Evolutionary conservation across 1,284 basidiomycete species (phyloP).

Genomic region (Rhodofomes roseus): DNA sequence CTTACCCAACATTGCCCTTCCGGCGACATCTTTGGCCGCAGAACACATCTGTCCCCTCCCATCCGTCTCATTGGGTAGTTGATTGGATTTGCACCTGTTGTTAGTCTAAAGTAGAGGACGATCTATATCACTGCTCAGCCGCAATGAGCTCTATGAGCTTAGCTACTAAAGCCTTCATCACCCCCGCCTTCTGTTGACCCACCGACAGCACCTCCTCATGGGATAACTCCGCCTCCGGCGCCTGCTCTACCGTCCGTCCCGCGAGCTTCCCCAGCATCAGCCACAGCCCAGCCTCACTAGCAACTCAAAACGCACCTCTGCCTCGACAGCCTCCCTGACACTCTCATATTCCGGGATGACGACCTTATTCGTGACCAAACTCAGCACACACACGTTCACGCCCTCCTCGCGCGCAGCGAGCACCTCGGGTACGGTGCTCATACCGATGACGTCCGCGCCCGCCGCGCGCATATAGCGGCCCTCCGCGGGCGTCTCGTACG

Average conservation of each 20-base stretch:
- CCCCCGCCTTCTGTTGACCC: conserved; percentile 66
- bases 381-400: conserved; percentile 71
- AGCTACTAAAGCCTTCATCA: conserved; percentile 67
- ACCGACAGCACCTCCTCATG: conserved; percentile 78
- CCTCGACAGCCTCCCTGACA: conserved; percentile 68
- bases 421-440: conserved; percentile 92
- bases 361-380: conserved; percentile 80
- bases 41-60: no score
- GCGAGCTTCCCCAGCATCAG: conserved; percentile 43
- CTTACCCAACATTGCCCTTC: no score
- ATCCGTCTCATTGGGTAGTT: no score
- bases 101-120: no score
- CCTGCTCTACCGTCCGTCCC: conserved; percentile 46
- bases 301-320: conserved; percentile 48
- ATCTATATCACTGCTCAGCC: no score
- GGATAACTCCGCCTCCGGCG: conserved; percentile 53
- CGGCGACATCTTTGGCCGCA: no score
- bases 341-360: conserved; percentile 73
- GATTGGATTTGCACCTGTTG: no score
- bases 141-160: conserved; percentile 47
- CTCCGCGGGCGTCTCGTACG: conserved; percentile 82
- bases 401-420: conserved; percentile 75
- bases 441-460: conserved; percentile 82
- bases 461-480: conserved; percentile 68
- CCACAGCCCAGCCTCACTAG: conserved; percentile 1